These are phyloP conservation scores for Xylariales sp. DNA, from an alignment of 2,329 filamentous ascomycete genomes.

Conservation along the genomic window DNA sequence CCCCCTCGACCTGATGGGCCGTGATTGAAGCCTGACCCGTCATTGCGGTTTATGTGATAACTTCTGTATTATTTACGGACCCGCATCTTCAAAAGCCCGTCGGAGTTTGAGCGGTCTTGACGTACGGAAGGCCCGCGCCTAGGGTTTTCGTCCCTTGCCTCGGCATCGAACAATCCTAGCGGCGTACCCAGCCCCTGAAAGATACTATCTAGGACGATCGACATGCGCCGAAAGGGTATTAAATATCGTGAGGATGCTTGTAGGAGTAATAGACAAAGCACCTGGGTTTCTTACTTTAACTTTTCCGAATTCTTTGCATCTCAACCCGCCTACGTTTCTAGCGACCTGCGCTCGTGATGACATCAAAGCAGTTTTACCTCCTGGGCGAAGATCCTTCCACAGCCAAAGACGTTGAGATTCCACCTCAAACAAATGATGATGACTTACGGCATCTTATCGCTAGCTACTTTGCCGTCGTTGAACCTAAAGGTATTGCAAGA, in stretches of 20 bases:
- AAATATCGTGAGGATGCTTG: slow-evolving; percentile 4
- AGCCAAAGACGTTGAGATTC: slow-evolving; percentile 32
- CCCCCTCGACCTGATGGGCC: too few relatives aligned
- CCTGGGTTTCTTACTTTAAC: background rate
- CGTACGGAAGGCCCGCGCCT: slow-evolving; percentile 1
- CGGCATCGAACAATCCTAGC: slow-evolving; percentile 4
- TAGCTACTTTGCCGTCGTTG: slow-evolving; percentile 38
- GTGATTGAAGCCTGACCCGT: too few relatives aligned
- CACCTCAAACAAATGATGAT: slow-evolving; percentile 29
- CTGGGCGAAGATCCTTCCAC: slow-evolving; percentile 34
- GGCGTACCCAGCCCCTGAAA: background rate
- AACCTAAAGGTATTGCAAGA: slow-evolving; percentile 30
- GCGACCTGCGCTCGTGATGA: too few relatives aligned
- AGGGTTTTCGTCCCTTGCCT: slow-evolving; percentile 4
- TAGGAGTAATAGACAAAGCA: background rate
- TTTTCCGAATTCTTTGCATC: background rate
- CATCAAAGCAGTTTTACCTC: slow-evolving; percentile 36
- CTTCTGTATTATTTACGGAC: too few relatives aligned
- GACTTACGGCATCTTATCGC: slow-evolving; percentile 35
- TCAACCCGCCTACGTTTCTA: too few relatives aligned
- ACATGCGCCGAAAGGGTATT: background rate
- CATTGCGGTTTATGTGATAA: too few relatives aligned
- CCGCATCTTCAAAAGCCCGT: slow-evolving; percentile 1
- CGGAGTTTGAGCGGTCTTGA: slow-evolving; percentile 5
- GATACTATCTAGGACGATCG: background rate